Evolutionary conservation across 1,139 yeast genomes (phyloP), one percentile per base, ranked within the genome.

Genomic region (Meyerozyma carpophila): DNA sequence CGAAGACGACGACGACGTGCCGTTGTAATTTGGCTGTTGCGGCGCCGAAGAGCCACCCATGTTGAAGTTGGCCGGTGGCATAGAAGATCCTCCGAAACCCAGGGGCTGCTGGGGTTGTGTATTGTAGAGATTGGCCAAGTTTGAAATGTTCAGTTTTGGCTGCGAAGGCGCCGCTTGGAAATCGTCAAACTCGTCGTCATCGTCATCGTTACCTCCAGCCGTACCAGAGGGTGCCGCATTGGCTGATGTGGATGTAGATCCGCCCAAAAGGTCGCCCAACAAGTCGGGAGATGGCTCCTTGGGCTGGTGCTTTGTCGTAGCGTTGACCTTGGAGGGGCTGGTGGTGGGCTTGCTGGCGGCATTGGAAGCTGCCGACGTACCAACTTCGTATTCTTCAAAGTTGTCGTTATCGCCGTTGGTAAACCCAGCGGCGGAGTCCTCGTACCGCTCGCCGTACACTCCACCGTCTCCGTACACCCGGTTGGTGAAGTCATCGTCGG

Each of bases 151-250:
- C 20, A 57, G 66, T 45, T 54, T 62, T 39, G 58, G 63, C 50
- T 52, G 71, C 61, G 79, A 45, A 20, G 77, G 77, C 4, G 96
- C 95, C 43, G 87, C 81, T 64, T 91, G 97, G 75, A 91, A 91
- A 54, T 93, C 98, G 52, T 88, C 96, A 64, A 91, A 91, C 37
- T 91, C 98, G 54, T 90, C 97, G 51, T 85, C 95, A 39, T 82
- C 89, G 37, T 81, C 86, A 25, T 56, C 50, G 21, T 55, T 51
- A 8, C 56, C 49, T 10, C 62, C 47, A 21, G 56, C 39, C 29
- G 56, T 47, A 32, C 55, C 47, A 38, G 52, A 42, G 4, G 24
- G 24, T 21, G 24, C 24, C 37, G 44, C 41, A 50, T 27, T 21
- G 37, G 44, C 25, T 44, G 50, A 26, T 44, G 54, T 48, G n/a